phyloP scores from a whole-genome alignment of 768 basidiomycete genomes.

The Chalciporus piperatus region DNA sequence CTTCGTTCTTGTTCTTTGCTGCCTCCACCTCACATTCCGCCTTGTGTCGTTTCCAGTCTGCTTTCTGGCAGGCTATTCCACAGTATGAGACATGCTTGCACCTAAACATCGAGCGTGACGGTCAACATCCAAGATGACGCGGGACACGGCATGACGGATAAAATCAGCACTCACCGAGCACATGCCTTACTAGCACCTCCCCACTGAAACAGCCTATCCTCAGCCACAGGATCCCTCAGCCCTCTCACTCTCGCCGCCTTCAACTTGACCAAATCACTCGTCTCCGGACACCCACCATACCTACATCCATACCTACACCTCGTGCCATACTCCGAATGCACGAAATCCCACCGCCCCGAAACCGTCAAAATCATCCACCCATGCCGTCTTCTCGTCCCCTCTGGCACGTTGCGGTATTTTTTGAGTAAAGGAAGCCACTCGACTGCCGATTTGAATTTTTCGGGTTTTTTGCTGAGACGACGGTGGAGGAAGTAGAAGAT shows the following conservation, averaged over 20 bases:
- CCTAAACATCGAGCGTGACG: not conserved
- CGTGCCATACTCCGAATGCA: not conserved
- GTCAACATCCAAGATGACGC: too few relatives aligned
- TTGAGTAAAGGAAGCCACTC: conserved; percentile 21
- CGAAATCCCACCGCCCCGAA: conserved; percentile 26
- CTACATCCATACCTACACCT: conserved; percentile 18
- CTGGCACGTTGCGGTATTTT: conserved; percentile 19
- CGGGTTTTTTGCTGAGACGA: conserved; percentile 16
- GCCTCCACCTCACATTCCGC: conserved; percentile 12
- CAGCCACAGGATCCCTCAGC: conserved; percentile 21
- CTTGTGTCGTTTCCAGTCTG: conserved; percentile 21
- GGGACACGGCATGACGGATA: not conserved
- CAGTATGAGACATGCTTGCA: conserved; percentile 23
- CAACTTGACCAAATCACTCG: conserved; percentile 16
- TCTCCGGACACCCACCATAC: conserved; percentile 21
- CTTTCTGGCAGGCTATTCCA: conserved; percentile 24
- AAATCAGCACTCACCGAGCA: conserved; percentile 10
- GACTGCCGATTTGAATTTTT: conserved; percentile 6
- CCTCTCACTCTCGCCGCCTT: conserved; percentile 18
- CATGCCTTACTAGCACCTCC: conserved; percentile 23
- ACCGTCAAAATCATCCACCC: conserved; percentile 20
- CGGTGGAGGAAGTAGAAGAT: conserved; percentile 29
- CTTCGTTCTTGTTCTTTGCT: conserved; percentile 4
- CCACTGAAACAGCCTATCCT: conserved; percentile 26
- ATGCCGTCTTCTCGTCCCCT: conserved; percentile 14